phyloP scores from a whole-genome alignment of 2,329 filamentous ascomycete species.

The Penicillium sp. region DNA sequence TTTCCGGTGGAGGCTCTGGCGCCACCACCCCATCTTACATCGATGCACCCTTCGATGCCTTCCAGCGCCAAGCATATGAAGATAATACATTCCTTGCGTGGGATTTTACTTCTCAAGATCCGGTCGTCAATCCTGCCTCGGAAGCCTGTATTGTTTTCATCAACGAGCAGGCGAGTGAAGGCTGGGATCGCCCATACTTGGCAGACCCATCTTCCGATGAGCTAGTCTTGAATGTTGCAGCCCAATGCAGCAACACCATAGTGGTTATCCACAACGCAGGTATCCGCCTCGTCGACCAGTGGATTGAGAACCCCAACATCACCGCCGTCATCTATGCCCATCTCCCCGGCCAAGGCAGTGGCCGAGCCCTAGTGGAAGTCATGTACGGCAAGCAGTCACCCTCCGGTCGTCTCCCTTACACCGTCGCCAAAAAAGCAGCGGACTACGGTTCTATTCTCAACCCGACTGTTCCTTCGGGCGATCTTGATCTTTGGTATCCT shows the following conservation, averaged over 20 bases:
- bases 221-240: constrained; percentile 68
- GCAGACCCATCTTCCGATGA: constrained; percentile 22
- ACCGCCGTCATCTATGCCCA: constrained; percentile 72
- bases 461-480: constrained; percentile 46
- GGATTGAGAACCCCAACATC: constrained; percentile 60
- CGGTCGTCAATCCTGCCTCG: constrained; percentile 28
- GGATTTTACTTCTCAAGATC: constrained; percentile 51
- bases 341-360: constrained; percentile 69
- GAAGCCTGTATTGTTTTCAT: constrained; percentile 28
- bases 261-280: constrained; percentile 85
- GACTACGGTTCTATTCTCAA: constrained; percentile 40
- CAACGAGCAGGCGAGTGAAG: constrained; percentile 20
- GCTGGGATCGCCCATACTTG: constrained; percentile 14
- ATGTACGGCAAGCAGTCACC: constrained; percentile 66
- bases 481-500: constrained; percentile 52
- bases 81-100: constrained; percentile 61
- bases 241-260: constrained; percentile 77
- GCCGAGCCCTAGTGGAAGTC: constrained; percentile 69
- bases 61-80: constrained; percentile 52
- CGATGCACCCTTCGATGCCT: constrained; percentile 56
- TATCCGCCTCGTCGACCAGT: constrained; percentile 69
- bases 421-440: constrained; percentile 50
- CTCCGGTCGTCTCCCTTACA: constrained; percentile 60
- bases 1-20: constrained; percentile 52
- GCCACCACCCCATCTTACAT: constrained; percentile 50